Evolutionary conservation across 2,329 filamentous ascomycete genomes (phyloP).

Genomic region (Pseudogymnoascus pannorum): DNA sequence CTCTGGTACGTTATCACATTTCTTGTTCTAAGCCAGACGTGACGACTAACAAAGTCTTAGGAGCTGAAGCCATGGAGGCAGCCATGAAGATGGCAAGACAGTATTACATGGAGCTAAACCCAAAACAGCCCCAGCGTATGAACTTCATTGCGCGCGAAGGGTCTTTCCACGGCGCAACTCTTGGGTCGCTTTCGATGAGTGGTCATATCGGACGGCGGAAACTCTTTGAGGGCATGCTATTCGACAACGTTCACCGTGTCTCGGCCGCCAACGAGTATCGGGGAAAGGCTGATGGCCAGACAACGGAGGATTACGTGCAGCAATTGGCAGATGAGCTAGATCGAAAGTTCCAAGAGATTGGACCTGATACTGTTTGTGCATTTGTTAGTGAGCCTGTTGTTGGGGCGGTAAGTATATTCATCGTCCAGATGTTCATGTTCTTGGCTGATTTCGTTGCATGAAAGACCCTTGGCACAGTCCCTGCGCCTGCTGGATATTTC

Average conservation of each 20-base stretch:
- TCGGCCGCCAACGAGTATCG: constrained; percentile 56
- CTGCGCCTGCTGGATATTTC: constrained; percentile 59
- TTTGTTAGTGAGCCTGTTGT: constrained; percentile 60
- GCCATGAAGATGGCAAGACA: constrained; percentile 58
- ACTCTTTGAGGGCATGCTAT: constrained; percentile 48
- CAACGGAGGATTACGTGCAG: constrained; percentile 43
- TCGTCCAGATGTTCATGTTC: too few relatives aligned
- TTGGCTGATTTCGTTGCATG: neutral
- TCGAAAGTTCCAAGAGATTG: constrained; percentile 48
- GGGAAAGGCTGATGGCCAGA: constrained; percentile 39
- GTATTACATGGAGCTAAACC: constrained; percentile 32
- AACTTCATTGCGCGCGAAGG: constrained; percentile 49
- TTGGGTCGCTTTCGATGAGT: constrained; percentile 50
- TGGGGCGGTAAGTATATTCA: constrained; percentile 36
- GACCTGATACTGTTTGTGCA: constrained; percentile 51
- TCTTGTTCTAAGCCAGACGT: too few relatives aligned
- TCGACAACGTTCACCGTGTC: constrained; percentile 44
- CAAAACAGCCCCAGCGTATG: constrained; percentile 30
- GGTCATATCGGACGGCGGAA: constrained; percentile 47
- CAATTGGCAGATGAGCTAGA: constrained; percentile 54
- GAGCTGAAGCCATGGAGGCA: constrained; percentile 58
- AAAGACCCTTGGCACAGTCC: constrained; percentile 55
- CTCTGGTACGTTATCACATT: constrained; percentile 36
- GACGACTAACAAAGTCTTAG: constrained; percentile 25
- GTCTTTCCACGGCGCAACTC: constrained; percentile 60